Base-by-base conservation (phyloP, 345 rosid species). In the Clausena lansium region DNA sequence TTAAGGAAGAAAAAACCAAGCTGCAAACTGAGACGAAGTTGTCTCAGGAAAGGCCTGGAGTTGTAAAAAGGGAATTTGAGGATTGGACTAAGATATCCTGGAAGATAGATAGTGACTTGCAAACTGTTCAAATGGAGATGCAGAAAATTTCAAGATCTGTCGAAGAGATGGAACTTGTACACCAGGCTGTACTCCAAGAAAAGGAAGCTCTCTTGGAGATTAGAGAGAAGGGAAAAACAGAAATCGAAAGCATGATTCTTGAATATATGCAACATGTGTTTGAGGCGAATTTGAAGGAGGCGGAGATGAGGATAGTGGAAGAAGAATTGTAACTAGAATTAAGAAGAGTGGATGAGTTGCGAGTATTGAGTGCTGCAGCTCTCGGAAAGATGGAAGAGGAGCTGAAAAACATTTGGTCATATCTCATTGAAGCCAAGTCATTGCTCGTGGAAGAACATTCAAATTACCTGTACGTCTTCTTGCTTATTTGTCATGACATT, bases 1-100 rank as follows among this genome's bases (percentile, higher is more conserved):
- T 89, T 0, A 93, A 90, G 82, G 99, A 92, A 84, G 91, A 92
- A 81, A 94, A 94, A 83, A 87, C 84, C 74, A 92, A 88, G 80
- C 86, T 96, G 69, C 97, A 92, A 39, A 83, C 75, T 4, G 95
- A 92, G 81, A 83, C 91, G 74, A 84, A 86, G 71, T 67, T 78
- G 52, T 88, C 85, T 32, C 83, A 91, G 25, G 99, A 91, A 76
- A 89, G 82, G 71, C 86, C 94, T 10, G 86, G 63, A 38, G 59
- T 45, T 13, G 75, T 85, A 5, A 91, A 77, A 86, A 81, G 79
- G 47, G 92, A 91, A 74, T 33, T 84, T 15, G 91, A 85, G 27
- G 91, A 76, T 20, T 70, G 82, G 83, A 82, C 60, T 10, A 85
- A 82, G 77, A 89, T 85, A 75, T 70, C 71, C 7, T 9, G 41